Evolutionary conservation across 345 rosid species (phyloP), one percentile per base, ranked within the genome.

Genomic region (Hirschfeldia incana): DNA sequence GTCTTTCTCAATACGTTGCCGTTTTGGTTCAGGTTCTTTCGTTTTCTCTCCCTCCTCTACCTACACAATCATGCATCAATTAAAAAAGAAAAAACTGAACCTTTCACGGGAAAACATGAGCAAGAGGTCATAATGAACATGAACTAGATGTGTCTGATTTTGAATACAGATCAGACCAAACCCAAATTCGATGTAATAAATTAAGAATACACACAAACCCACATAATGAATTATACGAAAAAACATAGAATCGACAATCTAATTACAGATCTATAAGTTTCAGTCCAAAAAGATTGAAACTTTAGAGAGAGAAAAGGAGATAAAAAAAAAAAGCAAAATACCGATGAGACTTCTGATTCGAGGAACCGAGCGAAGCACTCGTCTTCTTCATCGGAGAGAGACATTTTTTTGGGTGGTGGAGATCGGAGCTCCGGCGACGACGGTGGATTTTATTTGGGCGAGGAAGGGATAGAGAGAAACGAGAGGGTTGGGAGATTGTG

Each of bases 261-360:
- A 36, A 59, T 6, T 51, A 61, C 70, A 34, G 69, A 78, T 73
- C 64, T 16, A 72, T 5, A 5, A 57, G 4, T 7, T 57, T 39
- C 0, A 2, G n/a, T 21, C 10, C 5, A 6, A 59, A 34, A 72
- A 71, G n/a, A 3, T 46, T 46, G 55, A 46, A 46, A 46, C 55
- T 46, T 12, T 12, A 6, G 39, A 13, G 3, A 29, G 32, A 34
- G 29, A 13, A 49, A n/a, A 60, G 62, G 8, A 10, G 28, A 34
- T 5, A 37, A 34, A 34, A 5, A 4, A 64, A 1, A 15, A 12
- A 51, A 73, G 49, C 28, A 0, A 17, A 29, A 78, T 84, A 77
- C 88, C 90, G 78, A 89, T 79, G 81, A 76, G 79, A 89, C 87
- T 81, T 94, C 94, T 28, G 97, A 88, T 78, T 94, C 98, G 27